These are phyloP conservation scores for Trichoderma gracile DNA, from an alignment of 2,329 filamentous ascomycete species.

Conservation along the genomic window DNA sequence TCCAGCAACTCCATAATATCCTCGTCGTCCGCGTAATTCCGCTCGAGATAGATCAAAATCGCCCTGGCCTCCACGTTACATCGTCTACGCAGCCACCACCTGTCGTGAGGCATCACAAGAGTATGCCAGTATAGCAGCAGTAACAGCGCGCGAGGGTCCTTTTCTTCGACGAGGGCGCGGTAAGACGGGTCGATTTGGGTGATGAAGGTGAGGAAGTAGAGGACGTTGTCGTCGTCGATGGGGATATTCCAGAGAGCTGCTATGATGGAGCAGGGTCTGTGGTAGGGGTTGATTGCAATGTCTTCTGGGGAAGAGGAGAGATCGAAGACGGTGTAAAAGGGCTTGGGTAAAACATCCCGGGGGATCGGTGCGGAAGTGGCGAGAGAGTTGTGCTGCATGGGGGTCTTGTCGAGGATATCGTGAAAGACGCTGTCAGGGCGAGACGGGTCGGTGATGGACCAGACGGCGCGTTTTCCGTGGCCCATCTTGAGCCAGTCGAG, in stretches of 20 bases:
- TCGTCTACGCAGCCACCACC: constrained; percentile 52
- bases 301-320: constrained; percentile 29
- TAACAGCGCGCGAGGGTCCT: constrained; percentile 55
- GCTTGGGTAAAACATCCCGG: constrained; percentile 35
- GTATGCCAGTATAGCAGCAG: constrained; percentile 60
- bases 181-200: constrained; percentile 47
- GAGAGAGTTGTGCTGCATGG: constrained; percentile 18
- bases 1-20: constrained; percentile 8
- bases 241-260: constrained; percentile 41
- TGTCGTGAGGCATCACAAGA: constrained; percentile 43
- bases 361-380: constrained; percentile 26
- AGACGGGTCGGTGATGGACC: constrained; percentile 51
- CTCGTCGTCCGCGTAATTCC: constrained; percentile 24
- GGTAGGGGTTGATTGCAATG: constrained; percentile 36
- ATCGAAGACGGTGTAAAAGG: constrained; percentile 37
- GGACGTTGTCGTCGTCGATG: constrained; percentile 43
- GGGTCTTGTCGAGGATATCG: constrained; percentile 29
- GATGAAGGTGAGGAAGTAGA: constrained; percentile 51
- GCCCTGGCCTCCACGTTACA: constrained; percentile 51
- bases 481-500: constrained; percentile 61
- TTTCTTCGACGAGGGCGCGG: constrained; percentile 47
- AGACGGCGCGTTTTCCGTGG: constrained; percentile 57
- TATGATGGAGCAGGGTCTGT: constrained; percentile 40
- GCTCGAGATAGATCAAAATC: constrained; percentile 46
- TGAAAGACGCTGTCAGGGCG: constrained; percentile 51